phyloP scores from a whole-genome alignment of 352 stramenopile species.

The Phytophthora aleatoria region DNA sequence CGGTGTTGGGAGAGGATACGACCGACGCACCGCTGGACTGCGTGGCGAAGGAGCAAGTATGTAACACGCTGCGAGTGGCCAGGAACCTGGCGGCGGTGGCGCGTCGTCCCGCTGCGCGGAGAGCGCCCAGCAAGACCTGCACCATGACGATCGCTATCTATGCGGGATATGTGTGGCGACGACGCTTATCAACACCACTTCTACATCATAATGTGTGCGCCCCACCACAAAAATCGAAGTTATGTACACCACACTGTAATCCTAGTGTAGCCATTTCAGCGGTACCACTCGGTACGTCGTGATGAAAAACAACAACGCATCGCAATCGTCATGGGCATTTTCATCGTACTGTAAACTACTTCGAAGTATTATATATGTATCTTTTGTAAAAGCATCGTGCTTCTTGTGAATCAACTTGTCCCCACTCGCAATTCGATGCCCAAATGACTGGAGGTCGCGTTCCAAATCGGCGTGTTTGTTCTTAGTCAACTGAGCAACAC shows the following conservation, averaged over 20 bases:
- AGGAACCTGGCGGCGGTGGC: slow-evolving; percentile 17
- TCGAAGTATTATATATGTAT: too few species aligned
- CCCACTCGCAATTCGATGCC: not conserved
- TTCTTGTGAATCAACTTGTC: not conserved
- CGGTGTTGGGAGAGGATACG: not conserved
- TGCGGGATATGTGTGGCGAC: slow-evolving; percentile 30
- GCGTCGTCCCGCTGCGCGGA: slow-evolving; percentile 37
- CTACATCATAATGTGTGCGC: not conserved
- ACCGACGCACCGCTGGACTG: slow-evolving; percentile 63
- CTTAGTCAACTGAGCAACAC: slow-evolving; percentile 3
- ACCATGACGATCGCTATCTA: slow-evolving; percentile 41
- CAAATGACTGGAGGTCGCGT: slow-evolving; percentile 1
- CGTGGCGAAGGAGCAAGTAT: slow-evolving; percentile 47
- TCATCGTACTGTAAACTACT: too few species aligned
- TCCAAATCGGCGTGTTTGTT: slow-evolving; percentile 1
- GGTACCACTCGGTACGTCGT: too few species aligned
- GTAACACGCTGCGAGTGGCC: slow-evolving; percentile 21
- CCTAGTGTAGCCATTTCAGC: not conserved
- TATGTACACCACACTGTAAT: not conserved
- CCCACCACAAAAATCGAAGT: slow-evolving; percentile 1
- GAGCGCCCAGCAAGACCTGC: slow-evolving; percentile 48
- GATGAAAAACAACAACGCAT: too few species aligned
- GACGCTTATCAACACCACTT: not conserved
- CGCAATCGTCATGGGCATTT: too few species aligned
- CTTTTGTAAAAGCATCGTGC: too few species aligned